A percentile compares a stretch with the other conserved stretches of the same genome.
phyloP scores from a whole-genome alignment of 176 grass and related monocot genomes.

The Dactylis glomerata region DNA sequence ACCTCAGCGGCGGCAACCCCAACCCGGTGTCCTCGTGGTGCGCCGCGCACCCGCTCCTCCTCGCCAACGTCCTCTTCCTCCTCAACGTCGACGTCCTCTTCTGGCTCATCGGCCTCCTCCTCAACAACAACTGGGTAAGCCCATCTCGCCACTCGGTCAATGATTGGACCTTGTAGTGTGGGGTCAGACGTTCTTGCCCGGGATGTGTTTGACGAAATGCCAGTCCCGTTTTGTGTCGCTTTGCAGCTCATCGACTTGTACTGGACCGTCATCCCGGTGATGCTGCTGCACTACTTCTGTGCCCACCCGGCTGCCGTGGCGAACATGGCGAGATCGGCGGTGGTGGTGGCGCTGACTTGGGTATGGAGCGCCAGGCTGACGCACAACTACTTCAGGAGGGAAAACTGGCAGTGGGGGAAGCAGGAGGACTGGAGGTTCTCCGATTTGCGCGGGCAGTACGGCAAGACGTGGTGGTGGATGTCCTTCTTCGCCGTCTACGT shows the following conservation, averaged over 20 bases:
- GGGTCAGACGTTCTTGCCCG: neutral
- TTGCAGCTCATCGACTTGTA: constrained; percentile 91
- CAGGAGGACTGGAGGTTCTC: constrained; percentile 86
- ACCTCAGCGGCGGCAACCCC: neutral
- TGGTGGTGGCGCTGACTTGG: constrained; percentile 56
- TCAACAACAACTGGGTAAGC: constrained; percentile 85
- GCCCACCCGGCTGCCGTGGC: constrained; percentile 55
- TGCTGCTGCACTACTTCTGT: constrained; percentile 75
- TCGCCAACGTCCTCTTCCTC: constrained; percentile 87
- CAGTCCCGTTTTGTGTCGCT: neutral
- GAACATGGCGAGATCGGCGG: constrained; percentile 41
- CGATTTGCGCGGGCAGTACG: constrained; percentile 82
- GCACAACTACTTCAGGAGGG: constrained; percentile 91
- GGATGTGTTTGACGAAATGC: constrained; percentile 29
- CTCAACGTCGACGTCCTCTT: constrained; percentile 87
- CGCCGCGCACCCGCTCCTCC: constrained; percentile 66
- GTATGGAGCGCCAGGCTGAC: constrained; percentile 80
- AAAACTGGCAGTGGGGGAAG: constrained; percentile 70
- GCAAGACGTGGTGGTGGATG: constrained; percentile 85
- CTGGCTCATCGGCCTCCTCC: constrained; percentile 84
- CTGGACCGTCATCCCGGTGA: constrained; percentile 94
- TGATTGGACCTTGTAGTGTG: neutral
- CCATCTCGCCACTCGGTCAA: neutral
- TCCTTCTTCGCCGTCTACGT: constrained; percentile 90
- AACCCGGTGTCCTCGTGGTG: constrained; percentile 50